Evolutionary conservation across 306 rosid genomes (phyloP).

Genomic region (Sicyos edulis): DNA sequence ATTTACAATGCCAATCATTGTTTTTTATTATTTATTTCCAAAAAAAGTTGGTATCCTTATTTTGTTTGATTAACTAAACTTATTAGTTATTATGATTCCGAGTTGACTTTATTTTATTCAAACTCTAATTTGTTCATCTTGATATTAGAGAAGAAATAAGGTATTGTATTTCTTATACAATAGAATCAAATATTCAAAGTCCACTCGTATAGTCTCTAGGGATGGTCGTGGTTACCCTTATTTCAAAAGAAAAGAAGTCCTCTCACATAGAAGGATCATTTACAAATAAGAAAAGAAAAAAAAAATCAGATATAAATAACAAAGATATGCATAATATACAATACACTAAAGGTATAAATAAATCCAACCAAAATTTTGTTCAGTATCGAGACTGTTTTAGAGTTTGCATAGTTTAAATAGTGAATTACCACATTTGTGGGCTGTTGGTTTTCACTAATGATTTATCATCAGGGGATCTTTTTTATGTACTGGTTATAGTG

Average conservation of each 20-base stretch:
- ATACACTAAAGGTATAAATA: too few species aligned
- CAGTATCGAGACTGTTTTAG: neutral
- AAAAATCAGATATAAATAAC: too few species aligned
- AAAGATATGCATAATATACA: too few species aligned
- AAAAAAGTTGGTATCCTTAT: neutral
- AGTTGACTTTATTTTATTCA: neutral
- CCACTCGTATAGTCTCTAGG: too few species aligned
- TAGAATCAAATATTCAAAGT: too few species aligned
- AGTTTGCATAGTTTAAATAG: conserved; percentile 11
- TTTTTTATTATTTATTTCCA: neutral
- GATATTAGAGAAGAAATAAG: too few species aligned
- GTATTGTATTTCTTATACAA: too few species aligned
- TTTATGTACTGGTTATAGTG: conserved; percentile 77
- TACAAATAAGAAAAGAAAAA: too few species aligned
- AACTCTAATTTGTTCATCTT: neutral
- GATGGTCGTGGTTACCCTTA: too few species aligned
- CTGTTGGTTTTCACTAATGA: conserved; percentile 81
- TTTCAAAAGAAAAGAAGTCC: too few species aligned
- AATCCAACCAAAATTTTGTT: neutral
- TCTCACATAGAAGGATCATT: too few species aligned
- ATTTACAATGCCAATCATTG: neutral
- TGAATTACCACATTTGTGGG: conserved; percentile 37
- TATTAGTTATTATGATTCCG: neutral
- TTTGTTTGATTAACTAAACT: neutral
- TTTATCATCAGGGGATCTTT: conserved; percentile 78